phyloP scores from a whole-genome alignment of 2,329 filamentous ascomycete species.

The Alternaria triticimaculans region DNA sequence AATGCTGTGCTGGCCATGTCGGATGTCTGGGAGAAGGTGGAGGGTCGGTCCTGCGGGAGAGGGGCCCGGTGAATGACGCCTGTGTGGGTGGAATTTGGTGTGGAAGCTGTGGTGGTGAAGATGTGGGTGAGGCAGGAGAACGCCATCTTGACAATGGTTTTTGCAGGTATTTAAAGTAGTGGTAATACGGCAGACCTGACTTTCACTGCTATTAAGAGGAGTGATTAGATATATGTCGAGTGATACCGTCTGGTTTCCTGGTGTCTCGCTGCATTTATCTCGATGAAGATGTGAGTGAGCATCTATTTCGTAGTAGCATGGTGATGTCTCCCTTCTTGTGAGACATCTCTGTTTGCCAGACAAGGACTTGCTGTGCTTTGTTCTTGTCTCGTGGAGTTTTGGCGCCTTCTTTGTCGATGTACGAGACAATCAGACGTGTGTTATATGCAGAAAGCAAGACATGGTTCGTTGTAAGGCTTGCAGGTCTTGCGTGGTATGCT shows the following conservation, averaged over 20 bases:
- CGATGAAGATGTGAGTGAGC: neutral
- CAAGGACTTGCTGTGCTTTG: neutral
- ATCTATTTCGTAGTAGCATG: neutral
- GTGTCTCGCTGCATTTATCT: neutral
- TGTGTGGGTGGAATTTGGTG: neutral
- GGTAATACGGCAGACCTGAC: fast-evolving
- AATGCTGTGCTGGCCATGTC: too few species aligned
- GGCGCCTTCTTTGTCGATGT: neutral
- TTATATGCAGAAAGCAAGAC: neutral
- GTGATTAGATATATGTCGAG: neutral
- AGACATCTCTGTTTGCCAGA: neutral
- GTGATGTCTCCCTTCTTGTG: neutral
- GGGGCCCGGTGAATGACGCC: neutral
- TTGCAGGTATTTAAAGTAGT: neutral
- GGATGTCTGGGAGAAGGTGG: neutral
- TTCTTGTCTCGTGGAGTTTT: neutral
- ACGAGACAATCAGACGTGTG: neutral
- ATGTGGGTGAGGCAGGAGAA: neutral
- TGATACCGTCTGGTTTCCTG: neutral
- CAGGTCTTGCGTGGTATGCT: neutral
- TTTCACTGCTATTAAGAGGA: neutral
- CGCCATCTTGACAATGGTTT: neutral
- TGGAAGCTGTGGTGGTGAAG: neutral
- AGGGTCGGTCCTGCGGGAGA: neutral
- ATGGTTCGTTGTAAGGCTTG: neutral